Conservation (phyloP, 352 stramenopile genomes). For the Globisporangium nodosum region DNA sequence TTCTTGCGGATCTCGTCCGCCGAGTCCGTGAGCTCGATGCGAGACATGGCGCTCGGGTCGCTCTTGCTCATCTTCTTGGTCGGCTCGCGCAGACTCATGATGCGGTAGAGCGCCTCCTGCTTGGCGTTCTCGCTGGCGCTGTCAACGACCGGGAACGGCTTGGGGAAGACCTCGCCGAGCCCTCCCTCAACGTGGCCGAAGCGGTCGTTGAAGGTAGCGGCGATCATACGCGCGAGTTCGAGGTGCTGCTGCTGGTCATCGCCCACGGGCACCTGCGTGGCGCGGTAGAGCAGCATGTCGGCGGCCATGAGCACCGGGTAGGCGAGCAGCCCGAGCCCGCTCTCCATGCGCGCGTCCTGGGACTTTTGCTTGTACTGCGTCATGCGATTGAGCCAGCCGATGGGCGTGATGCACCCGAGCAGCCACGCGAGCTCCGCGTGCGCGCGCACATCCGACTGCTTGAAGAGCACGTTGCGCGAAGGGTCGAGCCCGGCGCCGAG, state of each 20-base stretch:
- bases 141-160: conserved; percentile 45
- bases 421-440: conserved; percentile 98
- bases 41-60: conserved; percentile 83
- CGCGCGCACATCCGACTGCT: conserved; percentile 65
- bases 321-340: conserved; percentile 91
- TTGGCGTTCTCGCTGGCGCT: conserved; percentile 33
- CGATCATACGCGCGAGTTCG: conserved; percentile 97
- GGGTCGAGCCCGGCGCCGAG: conserved; percentile 91
- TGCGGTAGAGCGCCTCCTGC: conserved; percentile 80
- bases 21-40: conserved; percentile 93
- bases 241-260: conserved; percentile 98
- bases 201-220: conserved; percentile 94
- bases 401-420: conserved; percentile 95
- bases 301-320: conserved; percentile 99
- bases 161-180: conserved; percentile 37
- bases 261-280: conserved; percentile 96
- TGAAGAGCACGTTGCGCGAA: conserved; percentile 66
- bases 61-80: conserved; percentile 99
- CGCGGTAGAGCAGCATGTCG: conserved; percentile 99
- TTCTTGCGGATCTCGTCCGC: conserved; percentile 79
- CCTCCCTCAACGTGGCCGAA: conserved; percentile 55
- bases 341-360: conserved; percentile 65
- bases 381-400: conserved; percentile 98
- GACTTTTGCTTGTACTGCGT: conserved; percentile 99
- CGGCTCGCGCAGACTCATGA: conserved; percentile 97